Conservation (phyloP, 148 eudicot species). For the Pharnaceum exiguum region DNA sequence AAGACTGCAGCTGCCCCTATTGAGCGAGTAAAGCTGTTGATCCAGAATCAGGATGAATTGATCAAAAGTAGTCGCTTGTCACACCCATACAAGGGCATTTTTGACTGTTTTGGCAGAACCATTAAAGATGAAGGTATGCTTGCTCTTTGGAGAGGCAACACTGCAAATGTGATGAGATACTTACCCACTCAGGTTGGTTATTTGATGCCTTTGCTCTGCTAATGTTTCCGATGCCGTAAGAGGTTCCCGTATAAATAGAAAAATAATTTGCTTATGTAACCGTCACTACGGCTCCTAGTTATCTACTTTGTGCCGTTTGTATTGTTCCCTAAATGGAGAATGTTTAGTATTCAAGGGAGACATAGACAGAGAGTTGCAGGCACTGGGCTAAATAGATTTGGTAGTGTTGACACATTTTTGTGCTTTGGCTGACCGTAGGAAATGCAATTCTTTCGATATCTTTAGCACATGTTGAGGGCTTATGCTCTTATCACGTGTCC, state of each 20-base stretch:
- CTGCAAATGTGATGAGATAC: slow-evolving; percentile 79
- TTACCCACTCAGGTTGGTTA: slow-evolving; percentile 76
- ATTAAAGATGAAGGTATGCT: slow-evolving; percentile 67
- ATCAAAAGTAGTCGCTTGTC: slow-evolving; percentile 64
- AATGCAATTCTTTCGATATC: too few species aligned
- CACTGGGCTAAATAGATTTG: too few species aligned
- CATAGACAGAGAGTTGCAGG: too few species aligned
- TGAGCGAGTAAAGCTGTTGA: slow-evolving; percentile 70
- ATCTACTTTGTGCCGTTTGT: too few species aligned
- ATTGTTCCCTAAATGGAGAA: too few species aligned
- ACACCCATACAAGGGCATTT: slow-evolving; percentile 69
- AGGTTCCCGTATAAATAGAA: not conserved
- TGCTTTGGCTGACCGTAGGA: too few species aligned
- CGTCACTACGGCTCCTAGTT: too few species aligned
- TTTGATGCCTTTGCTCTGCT: not conserved
- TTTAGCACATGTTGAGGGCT: too few species aligned
- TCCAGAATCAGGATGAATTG: slow-evolving; percentile 84
- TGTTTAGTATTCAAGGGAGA: too few species aligned
- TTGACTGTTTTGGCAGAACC: slow-evolving; percentile 65
- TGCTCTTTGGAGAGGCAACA: slow-evolving; percentile 74
- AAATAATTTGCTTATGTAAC: not conserved
- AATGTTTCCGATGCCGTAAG: not conserved
- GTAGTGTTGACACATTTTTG: too few species aligned
- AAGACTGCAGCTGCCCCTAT: slow-evolving; percentile 82
- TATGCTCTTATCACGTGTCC: not conserved